Base-by-base conservation (phyloP, 371 early-diverging fungal species). In the Haplosporangium sp. region DNA sequence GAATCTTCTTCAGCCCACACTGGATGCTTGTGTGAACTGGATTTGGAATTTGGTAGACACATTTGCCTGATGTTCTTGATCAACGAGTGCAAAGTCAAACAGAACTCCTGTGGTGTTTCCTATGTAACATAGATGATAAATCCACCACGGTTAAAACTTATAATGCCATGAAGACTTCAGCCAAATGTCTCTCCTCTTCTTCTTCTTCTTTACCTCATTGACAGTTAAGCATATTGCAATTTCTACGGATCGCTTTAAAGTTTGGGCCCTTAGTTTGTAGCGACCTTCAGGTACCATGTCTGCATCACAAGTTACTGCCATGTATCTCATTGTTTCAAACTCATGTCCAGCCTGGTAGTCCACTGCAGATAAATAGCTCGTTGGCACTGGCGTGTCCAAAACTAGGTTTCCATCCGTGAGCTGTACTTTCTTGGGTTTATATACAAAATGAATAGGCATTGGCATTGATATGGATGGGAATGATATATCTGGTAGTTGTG, bases 201-300 rank as follows among this genome's bases (percentile, higher is more conserved):
- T 11, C n/a, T n/a, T 15, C n/a, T n/a, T 20, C 27, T 8, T 45
- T 85, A 88, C 90, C 85, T 96, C 95, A 87, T 96, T 96, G 91
- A 96, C 94, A n/a, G 97, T 97, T 60, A 96, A 86, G 57, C 95
- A 95, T 48, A 94, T 87, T 48, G 91, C 92, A 19, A 97, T 77
- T 78, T 97, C 97, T 8, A 96, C 93, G 42, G 86, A 61, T 57
- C 89, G 87, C 55, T 89, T 85, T 71, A 89, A 85, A 59, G 88
- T 85, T 17, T 88, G 86, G 68, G 93, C 94, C 61, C 97, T 87
- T 59, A 97, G 88, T n/a, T 89, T 91, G 84, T 95, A 97, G 9
- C 87, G 84, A 5, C 91, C 83, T 19, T 86, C 81, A n/a, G 79
- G 81, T 72, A 95, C 96, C 61, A 93, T 87, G 69, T 96, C 90